Percentiles rank a stretch among this genome's conserved stretches.
Conservation (phyloP, 225 moss, liverwort and hornwort species). For the Climacium dendroides region DNA sequence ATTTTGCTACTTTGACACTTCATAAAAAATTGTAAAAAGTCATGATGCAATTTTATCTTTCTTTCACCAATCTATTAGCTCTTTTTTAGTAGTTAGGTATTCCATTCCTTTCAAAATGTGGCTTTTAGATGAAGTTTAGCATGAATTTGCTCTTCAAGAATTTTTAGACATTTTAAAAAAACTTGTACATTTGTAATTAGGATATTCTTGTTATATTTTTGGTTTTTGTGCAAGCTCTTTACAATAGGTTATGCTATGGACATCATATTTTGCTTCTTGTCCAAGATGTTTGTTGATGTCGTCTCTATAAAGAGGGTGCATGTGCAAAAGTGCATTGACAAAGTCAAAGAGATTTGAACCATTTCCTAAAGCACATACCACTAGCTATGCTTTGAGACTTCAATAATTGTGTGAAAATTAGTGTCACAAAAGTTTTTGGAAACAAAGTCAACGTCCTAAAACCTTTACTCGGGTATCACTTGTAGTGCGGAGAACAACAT, state of each 20-base stretch:
- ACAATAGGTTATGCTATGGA: not conserved
- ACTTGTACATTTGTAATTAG: not conserved
- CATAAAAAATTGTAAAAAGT: no score
- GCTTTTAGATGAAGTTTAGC: not conserved
- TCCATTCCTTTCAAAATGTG: not conserved
- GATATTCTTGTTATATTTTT: not conserved
- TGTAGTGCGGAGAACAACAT: accelerated
- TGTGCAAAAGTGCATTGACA: accelerated
- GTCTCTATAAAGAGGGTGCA: not conserved
- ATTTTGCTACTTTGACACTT: no score
- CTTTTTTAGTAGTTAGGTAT: accelerated
- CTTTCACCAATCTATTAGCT: not conserved
- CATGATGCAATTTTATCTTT: not conserved
- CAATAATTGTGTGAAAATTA: not conserved
- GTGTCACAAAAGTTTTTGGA: accelerated
- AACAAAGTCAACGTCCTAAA: accelerated
- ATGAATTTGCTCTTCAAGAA: accelerated
- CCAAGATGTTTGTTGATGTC: accelerated
- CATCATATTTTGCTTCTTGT: accelerated
- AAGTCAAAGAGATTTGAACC: not conserved
- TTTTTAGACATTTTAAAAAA: no score
- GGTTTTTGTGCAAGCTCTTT: accelerated
- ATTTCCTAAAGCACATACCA: accelerated
- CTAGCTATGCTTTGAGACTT: accelerated
- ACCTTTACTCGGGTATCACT: accelerated